A percentile compares a stretch with the other conserved stretches of the same genome.
These are phyloP conservation scores for Lignosus rhinocerotis DNA, from an alignment of 1,284 basidiomycete species.

Conservation along the genomic window DNA sequence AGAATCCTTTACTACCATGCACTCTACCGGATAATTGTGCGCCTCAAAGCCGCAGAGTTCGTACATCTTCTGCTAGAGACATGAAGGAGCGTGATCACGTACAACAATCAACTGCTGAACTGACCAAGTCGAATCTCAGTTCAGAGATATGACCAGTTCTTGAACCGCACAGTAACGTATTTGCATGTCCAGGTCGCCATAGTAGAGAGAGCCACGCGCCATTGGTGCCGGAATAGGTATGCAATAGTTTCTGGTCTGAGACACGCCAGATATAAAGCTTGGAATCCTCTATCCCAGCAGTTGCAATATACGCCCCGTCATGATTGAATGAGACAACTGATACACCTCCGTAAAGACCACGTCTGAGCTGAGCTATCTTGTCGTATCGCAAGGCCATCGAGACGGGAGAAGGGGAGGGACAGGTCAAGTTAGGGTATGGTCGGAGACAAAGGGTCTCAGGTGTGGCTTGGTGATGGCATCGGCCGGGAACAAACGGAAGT, in stretches of 20 bases:
- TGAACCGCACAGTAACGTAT: background rate
- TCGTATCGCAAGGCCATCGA: background rate
- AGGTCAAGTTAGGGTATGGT: background rate
- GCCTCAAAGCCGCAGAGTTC: slow-evolving; percentile 3
- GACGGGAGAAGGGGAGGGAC: background rate
- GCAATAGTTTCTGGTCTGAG: background rate
- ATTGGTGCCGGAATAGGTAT: background rate
- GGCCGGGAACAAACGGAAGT: too few species aligned
- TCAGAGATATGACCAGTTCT: background rate
- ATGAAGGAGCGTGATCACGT: too few species aligned
- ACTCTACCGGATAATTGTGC: slow-evolving; percentile 4
- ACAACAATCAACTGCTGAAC: background rate
- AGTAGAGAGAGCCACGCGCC: background rate
- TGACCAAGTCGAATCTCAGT: background rate
- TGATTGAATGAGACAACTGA: slow-evolving; percentile 5
- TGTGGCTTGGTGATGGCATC: background rate
- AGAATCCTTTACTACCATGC: background rate
- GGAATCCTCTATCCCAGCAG: slow-evolving; percentile 1
- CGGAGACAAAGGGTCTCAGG: too few species aligned
- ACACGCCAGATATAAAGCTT: slow-evolving; percentile 6
- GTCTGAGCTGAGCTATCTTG: background rate
- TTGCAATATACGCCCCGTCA: slow-evolving; percentile 1
- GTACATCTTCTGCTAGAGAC: background rate
- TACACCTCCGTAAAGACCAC: background rate
- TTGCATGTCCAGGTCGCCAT: background rate